A percentile compares a stretch with the other conserved stretches of the same genome.
Conservation (phyloP, 2,329 filamentous ascomycete species). For the Aspergillus neoniger region DNA sequence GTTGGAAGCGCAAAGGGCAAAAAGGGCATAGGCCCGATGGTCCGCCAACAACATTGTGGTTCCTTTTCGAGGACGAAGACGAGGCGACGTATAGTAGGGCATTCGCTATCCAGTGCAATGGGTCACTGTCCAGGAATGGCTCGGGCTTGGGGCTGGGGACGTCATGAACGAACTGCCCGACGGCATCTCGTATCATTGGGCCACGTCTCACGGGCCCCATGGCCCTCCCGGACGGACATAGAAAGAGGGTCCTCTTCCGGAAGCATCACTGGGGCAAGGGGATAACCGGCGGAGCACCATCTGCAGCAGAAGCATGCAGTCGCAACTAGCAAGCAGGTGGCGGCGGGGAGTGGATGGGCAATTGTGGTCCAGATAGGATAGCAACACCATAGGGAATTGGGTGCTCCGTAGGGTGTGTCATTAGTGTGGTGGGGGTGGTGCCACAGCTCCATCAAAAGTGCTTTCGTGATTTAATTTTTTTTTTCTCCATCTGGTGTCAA, state of each 20-base stretch:
- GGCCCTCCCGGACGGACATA: slow-evolving; percentile 27
- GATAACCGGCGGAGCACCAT: slow-evolving; percentile 30
- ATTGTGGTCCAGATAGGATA: slow-evolving; percentile 26
- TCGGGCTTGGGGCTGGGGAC: slow-evolving; percentile 33
- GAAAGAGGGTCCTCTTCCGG: slow-evolving; percentile 21
- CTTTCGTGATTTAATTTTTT: not conserved
- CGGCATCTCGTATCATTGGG: slow-evolving; percentile 38
- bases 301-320: slow-evolving; percentile 33
- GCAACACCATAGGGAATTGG: slow-evolving; percentile 26
- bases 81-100: slow-evolving; percentile 41
- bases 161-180: slow-evolving; percentile 38
- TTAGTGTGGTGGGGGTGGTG: slow-evolving; percentile 28
- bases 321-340: slow-evolving; percentile 29
- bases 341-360: slow-evolving; percentile 19
- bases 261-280: slow-evolving; percentile 31
- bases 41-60: slow-evolving; percentile 29
- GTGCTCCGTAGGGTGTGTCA: slow-evolving; percentile 20
- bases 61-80: slow-evolving; percentile 30
- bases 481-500: slow-evolving; percentile 3
- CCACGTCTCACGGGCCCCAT: slow-evolving; percentile 44
- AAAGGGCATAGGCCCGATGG: slow-evolving; percentile 30
- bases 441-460: slow-evolving; percentile 25
- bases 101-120: slow-evolving; percentile 30
- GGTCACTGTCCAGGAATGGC: slow-evolving; percentile 31
- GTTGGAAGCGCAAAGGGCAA: slow-evolving; percentile 27